These are phyloP conservation scores for Fonsecaea pedrosoi DNA, from an alignment of 2,329 filamentous ascomycete species.

Conservation along the genomic window DNA sequence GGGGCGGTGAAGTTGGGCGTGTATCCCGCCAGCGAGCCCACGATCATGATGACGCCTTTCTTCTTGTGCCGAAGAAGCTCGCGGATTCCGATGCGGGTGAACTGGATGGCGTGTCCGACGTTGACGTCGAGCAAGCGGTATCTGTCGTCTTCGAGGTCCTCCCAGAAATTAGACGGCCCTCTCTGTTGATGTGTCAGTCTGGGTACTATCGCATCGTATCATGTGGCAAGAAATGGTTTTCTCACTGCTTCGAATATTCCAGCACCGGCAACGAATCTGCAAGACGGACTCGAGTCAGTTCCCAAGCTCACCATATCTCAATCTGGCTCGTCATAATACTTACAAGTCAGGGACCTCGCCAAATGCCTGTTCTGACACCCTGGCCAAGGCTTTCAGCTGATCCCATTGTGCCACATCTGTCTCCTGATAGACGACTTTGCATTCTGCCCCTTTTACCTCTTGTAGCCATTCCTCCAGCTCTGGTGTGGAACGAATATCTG, in stretches of 20 bases:
- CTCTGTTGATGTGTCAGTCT: conserved; percentile 3
- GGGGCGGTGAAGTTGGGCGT: conserved; percentile 43
- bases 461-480: conserved; percentile 6
- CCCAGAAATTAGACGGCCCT: conserved; percentile 46
- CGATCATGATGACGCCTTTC: conserved; percentile 46
- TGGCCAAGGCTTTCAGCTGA: conserved; percentile 41
- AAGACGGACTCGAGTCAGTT: background rate
- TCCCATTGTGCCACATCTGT: conserved; percentile 7
- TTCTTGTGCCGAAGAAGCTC: conserved; percentile 42
- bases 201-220: background rate
- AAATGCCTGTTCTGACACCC: conserved; percentile 40
- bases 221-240: background rate
- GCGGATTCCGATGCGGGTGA: conserved; percentile 47
- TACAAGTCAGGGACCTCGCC: conserved; percentile 49
- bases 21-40: conserved; percentile 45
- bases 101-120: conserved; percentile 40
- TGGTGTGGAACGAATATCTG: background rate
- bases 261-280: conserved; percentile 43
- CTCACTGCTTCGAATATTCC: conserved; percentile 49
- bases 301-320: conserved; percentile 2
- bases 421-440: conserved; percentile 6
- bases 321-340: background rate
- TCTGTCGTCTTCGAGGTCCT: conserved; percentile 45
- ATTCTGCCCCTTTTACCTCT: conserved; percentile 4
- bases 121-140: conserved; percentile 48